Evolutionary conservation across 2,329 filamentous ascomycete genomes (phyloP), one percentile per base, ranked within the genome.

Genomic region (Cladosporium sp.): DNA sequence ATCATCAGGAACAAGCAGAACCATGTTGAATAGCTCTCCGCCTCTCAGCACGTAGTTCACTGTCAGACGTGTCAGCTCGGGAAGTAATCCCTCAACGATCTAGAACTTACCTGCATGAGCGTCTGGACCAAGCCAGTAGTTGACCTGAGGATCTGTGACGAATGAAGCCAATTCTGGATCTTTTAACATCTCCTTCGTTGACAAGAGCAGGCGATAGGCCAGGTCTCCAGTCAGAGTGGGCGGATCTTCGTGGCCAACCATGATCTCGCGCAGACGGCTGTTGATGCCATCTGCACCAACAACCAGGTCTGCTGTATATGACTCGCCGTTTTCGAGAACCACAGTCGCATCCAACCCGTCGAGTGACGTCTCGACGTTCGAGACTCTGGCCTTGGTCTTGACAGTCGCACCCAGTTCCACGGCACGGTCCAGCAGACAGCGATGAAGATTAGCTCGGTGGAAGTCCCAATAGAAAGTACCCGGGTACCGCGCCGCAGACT

Each of bases 401-500:
- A 84, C 62, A 11, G 66, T 68, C 0, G 75, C 80, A 0, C 82
- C 82, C 0, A 84, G 69, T 58, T 81, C 76, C 3, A 73, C 56
- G 3, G 80, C 80, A 37, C 80, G 67, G 3, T 77, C 72, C 2
- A 83, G 64, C 5, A 84, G 70, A 40, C 74, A 76, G 36, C 69
- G 71, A 40, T 84, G 82, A 19, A 84, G 65, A 60, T 82, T 78
- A 2, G 80, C 79, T 9, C 81, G 76, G 63, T 84, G 81, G 40
- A 84, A 83, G 62, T 83, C 81, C 70, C 78, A 80, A 63, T 82
- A 84, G 22, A 74, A 79, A 28, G 72, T 74, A 2, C 75, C 74
- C 9, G 55, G 55, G 45, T 67, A 67, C 42, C 64, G 58, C 19
- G 59, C 58, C 3, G 67, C 69, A 22, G 73, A 68, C 15, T 65